Evolutionary conservation across 2,329 filamentous ascomycete species (phyloP).

Genomic region (Leptodontidium sp.): DNA sequence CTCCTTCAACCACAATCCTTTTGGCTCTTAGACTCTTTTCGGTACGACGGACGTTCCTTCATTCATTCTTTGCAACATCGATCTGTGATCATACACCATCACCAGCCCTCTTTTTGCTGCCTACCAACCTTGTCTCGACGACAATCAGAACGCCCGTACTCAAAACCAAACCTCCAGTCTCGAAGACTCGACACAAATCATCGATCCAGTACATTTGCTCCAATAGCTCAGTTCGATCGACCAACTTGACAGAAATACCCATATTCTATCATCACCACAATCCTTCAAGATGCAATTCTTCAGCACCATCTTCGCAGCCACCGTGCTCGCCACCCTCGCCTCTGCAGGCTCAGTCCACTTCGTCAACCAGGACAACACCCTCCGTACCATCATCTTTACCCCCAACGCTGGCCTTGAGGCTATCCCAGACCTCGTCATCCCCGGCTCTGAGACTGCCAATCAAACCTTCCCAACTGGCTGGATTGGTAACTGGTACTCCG

Average conservation of each 20-base stretch:
- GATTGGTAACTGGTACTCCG: conserved; percentile 55
- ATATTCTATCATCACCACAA: conserved; percentile 35
- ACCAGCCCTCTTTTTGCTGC: conserved; percentile 30
- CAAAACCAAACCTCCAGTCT: conserved; percentile 21
- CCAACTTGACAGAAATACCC: conserved; percentile 38
- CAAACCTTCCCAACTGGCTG: conserved; percentile 51
- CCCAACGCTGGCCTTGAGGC: conserved; percentile 32
- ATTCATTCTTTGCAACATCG: conserved; percentile 38
- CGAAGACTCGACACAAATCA: conserved; percentile 33
- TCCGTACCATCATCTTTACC: conserved; percentile 47
- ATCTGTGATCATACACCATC: conserved; percentile 43
- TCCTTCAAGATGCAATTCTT: conserved; percentile 63
- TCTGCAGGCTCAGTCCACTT: conserved; percentile 63
- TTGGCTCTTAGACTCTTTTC: conserved; percentile 27
- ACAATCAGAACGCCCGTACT: conserved; percentile 27
- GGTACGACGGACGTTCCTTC: conserved; percentile 34
- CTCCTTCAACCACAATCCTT: conserved; percentile 35
- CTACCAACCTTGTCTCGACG: conserved; percentile 38
- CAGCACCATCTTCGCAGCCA: conserved; percentile 49
- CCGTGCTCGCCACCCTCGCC: conserved; percentile 53
- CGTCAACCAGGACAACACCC: conserved; percentile 61
- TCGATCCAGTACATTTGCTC: conserved; percentile 27
- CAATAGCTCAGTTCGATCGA: conserved; percentile 34
- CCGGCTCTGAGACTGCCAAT: conserved; percentile 42
- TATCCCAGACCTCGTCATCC: conserved; percentile 37